phyloP scores from a whole-genome alignment of 306 rosid genomes.

The Vigna trinervia region DNA sequence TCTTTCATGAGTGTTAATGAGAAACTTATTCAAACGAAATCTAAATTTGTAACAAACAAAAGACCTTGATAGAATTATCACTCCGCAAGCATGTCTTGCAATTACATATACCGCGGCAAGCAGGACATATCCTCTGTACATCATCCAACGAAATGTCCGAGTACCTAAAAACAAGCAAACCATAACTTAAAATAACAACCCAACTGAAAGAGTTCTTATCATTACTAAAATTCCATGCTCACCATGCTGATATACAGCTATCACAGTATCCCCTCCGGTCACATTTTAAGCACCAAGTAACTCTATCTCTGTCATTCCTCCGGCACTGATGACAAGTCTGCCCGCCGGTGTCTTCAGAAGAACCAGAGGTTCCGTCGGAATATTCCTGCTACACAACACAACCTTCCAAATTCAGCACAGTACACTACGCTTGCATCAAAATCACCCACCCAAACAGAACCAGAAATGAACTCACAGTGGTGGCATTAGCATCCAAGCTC shows the following conservation, averaged over 20 bases:
- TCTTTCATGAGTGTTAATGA: not conserved
- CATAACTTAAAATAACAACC: constrained; percentile 31
- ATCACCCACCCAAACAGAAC: not conserved
- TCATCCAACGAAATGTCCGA: constrained; percentile 72
- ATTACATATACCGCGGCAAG: constrained; percentile 89
- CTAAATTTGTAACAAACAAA: constrained; percentile 11
- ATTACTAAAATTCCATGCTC: constrained; percentile 44
- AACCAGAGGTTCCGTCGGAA: constrained; percentile 67
- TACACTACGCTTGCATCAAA: not conserved
- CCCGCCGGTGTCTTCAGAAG: constrained; percentile 78
- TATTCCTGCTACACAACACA: constrained; percentile 61
- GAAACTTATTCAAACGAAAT: not conserved
- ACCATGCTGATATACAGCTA: constrained; percentile 77
- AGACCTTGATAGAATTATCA: constrained; percentile 91
- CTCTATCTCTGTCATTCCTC: constrained; percentile 65
- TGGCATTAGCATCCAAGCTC: constrained; percentile 77
- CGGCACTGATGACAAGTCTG: constrained; percentile 91
- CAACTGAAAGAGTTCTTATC: not conserved
- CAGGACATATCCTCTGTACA: constrained; percentile 83
- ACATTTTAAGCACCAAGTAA: constrained; percentile 85
- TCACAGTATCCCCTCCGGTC: constrained; percentile 92
- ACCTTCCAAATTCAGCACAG: constrained; percentile 41
- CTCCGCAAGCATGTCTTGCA: constrained; percentile 83
- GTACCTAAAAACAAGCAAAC: constrained; percentile 64
- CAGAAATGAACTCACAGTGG: constrained; percentile 52